These are phyloP conservation scores for Monilinia polystroma DNA, from an alignment of 2,329 filamentous ascomycete species.

Conservation along the genomic window DNA sequence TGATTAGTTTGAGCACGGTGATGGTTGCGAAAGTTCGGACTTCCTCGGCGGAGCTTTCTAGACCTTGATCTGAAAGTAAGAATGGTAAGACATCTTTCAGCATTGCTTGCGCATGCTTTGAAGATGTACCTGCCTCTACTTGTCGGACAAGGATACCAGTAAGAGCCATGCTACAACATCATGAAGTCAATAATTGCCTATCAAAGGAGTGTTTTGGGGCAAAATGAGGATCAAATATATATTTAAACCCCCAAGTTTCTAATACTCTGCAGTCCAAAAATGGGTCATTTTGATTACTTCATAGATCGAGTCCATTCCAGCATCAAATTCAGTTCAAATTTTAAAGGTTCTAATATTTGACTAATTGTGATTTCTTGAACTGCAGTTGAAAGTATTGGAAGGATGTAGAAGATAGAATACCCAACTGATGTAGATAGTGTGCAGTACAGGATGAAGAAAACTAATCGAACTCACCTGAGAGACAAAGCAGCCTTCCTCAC, in stretches of 20 bases:
- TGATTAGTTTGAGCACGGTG: constrained; percentile 84
- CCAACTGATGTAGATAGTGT: no score
- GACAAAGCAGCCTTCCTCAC: constrained; percentile 79
- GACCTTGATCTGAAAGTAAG: constrained; percentile 80
- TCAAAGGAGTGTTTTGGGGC: not conserved
- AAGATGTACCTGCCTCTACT: constrained; percentile 72
- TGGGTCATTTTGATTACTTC: not conserved
- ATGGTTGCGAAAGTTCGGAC: constrained; percentile 80
- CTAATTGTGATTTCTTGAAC: no score
- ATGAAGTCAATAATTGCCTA: not conserved
- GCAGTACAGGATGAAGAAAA: not conserved
- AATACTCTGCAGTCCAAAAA: not conserved
- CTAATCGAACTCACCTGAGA: constrained; percentile 44
- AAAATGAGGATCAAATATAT: not conserved
- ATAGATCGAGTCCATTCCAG: not conserved
- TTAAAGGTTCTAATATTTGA: no score
- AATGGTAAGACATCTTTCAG: constrained; percentile 87
- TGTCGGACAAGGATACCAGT: constrained; percentile 84
- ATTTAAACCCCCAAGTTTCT: not conserved
- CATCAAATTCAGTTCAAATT: not conserved
- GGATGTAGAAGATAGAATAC: no score
- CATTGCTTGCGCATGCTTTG: constrained; percentile 73
- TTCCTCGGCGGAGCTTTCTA: constrained; percentile 86
- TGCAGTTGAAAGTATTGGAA: no score
- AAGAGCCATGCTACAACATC: constrained; percentile 64